Percentiles rank a stretch among this genome's conserved stretches.
These are phyloP conservation scores for Vigna reflexopilosa DNA, from an alignment of 306 rosid species.

Conservation along the genomic window DNA sequence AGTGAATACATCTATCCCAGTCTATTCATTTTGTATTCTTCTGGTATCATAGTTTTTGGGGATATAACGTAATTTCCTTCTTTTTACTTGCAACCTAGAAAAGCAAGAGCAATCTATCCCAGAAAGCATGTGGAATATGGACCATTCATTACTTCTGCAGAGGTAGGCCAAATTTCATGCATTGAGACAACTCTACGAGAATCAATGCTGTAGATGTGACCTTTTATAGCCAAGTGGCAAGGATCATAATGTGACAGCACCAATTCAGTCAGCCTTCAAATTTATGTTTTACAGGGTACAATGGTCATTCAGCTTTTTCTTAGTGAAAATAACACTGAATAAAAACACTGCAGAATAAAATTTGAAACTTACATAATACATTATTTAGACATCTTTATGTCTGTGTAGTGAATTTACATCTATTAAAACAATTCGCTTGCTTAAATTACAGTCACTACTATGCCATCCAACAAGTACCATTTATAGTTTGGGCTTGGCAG, in stretches of 20 bases:
- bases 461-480: neutral
- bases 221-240: neutral
- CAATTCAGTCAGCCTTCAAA: neutral
- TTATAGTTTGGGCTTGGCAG: neutral
- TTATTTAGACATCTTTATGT: neutral
- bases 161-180: neutral
- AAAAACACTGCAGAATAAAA: neutral
- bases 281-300: neutral
- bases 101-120: neutral
- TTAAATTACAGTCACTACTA: neutral
- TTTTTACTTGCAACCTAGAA: neutral
- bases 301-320: constrained; percentile 10
- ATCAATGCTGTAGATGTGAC: neutral
- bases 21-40: constrained; percentile 1
- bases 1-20: constrained; percentile 31
- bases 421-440: neutral
- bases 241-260: neutral
- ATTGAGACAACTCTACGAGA: neutral
- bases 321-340: neutral
- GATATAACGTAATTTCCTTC: neutral
- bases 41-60: neutral
- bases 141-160: neutral
- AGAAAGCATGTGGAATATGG: neutral
- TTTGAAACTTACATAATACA: neutral
- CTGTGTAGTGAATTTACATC: neutral